Conservation (phyloP, 1,284 basidiomycete species). For the Ceratobasidium sp. region DNA sequence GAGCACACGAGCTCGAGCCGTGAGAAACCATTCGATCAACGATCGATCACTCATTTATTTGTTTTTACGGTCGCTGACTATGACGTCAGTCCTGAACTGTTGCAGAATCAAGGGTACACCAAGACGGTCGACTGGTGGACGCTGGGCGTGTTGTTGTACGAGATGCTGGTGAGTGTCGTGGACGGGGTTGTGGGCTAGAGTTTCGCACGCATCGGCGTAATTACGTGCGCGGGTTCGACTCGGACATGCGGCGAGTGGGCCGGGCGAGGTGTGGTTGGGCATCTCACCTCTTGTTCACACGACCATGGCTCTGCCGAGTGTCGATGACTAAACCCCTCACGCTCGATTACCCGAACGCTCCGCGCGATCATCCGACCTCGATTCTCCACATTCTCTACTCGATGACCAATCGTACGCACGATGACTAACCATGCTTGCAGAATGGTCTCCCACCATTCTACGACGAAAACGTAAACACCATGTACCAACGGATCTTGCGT, state of each 20-base stretch:
- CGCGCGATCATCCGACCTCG: neutral
- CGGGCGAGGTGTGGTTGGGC: neutral
- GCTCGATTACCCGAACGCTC: neutral
- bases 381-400: too few species aligned
- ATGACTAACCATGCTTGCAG: too few species aligned
- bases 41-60: neutral
- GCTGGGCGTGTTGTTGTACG: slow-evolving; percentile 94
- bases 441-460: slow-evolving; percentile 98
- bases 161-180: slow-evolving; percentile 82
- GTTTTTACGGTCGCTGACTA: neutral
- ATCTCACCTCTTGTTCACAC: neutral
- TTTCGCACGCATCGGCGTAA: neutral
- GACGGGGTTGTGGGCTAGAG: neutral
- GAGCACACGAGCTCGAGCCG: neutral
- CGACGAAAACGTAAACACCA: slow-evolving; percentile 96
- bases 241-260: neutral
- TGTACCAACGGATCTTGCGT: slow-evolving; percentile 96
- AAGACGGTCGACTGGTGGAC: slow-evolving; percentile 99
- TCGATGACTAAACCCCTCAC: too few species aligned
- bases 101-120: slow-evolving; percentile 97
- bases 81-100: slow-evolving; percentile 71
- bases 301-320: neutral
- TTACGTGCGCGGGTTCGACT: neutral
- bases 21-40: neutral
- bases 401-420: too few species aligned